phyloP scores from a whole-genome alignment of 2,329 filamentous ascomycete species.

The Xylariaceae sp. region DNA sequence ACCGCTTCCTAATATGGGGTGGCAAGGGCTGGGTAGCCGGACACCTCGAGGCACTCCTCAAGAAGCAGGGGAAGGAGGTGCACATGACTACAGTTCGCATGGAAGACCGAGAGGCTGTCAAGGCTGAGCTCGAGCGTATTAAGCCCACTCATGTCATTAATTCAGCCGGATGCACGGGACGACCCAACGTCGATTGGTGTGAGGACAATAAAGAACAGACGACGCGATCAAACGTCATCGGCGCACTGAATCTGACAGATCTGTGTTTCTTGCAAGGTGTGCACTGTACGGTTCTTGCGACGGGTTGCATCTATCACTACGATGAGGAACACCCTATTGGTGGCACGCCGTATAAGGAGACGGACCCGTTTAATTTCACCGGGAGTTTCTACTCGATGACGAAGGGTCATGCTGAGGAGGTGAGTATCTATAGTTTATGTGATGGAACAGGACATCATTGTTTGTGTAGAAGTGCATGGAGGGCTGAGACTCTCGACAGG shows the following conservation, averaged over 20 bases:
- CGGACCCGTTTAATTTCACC: slow-evolving; percentile 59
- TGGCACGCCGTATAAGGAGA: slow-evolving; percentile 57
- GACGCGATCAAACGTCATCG: slow-evolving; percentile 63
- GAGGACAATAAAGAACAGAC: slow-evolving; percentile 66
- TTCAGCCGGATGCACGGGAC: slow-evolving; percentile 61
- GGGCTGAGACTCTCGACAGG: slow-evolving; percentile 34
- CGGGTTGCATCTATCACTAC: slow-evolving; percentile 65
- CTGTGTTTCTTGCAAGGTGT: slow-evolving; percentile 55
- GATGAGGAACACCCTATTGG: slow-evolving; percentile 57
- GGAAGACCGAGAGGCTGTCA: slow-evolving; percentile 57
- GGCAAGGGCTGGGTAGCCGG: slow-evolving; percentile 60
- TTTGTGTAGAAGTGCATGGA: not conserved
- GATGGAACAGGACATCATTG: not conserved
- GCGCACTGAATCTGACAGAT: slow-evolving; percentile 60
- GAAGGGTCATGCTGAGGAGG: slow-evolving; percentile 62
- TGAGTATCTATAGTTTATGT: slow-evolving; percentile 30
- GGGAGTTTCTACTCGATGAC: slow-evolving; percentile 67
- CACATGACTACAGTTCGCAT: slow-evolving; percentile 59
- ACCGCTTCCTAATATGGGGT: slow-evolving; percentile 61
- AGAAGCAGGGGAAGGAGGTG: slow-evolving; percentile 58
- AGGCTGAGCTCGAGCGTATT: slow-evolving; percentile 52
- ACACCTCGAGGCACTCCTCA: slow-evolving; percentile 56
- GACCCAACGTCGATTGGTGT: slow-evolving; percentile 68
- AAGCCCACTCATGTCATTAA: slow-evolving; percentile 65
- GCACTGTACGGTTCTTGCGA: slow-evolving; percentile 63